Evolutionary conservation across 257 asterid genomes (phyloP).

Genomic region (Salvia splendens): DNA sequence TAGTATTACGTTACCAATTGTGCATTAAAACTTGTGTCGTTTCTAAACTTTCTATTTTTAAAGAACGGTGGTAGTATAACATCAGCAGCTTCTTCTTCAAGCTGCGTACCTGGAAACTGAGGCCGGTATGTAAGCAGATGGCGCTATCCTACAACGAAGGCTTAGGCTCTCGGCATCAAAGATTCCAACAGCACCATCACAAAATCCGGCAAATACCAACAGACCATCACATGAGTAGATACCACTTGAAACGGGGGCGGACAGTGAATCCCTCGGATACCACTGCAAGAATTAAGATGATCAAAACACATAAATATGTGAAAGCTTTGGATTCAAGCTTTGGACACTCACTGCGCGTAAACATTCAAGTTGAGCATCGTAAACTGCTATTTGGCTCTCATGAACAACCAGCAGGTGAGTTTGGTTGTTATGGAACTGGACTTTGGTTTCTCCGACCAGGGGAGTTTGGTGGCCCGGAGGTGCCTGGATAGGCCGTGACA

Average conservation of each 20-base stretch:
- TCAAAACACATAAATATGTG: no score
- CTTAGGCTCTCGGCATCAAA: constrained; percentile 71
- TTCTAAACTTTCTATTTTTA: no score
- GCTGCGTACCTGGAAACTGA: constrained; percentile 56
- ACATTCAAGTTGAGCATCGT: constrained; percentile 90
- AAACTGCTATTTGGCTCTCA: constrained; percentile 86
- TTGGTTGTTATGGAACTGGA: constrained; percentile 92
- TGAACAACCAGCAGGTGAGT: constrained; percentile 86
- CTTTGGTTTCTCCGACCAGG: constrained; percentile 82
- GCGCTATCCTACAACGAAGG: constrained; percentile 85
- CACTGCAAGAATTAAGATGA: constrained; percentile 52
- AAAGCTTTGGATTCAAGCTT: no score
- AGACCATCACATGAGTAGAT: constrained; percentile 89
- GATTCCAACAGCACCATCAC: constrained; percentile 89
- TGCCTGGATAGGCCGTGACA: constrained; percentile 69
- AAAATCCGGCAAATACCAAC: constrained; percentile 71
- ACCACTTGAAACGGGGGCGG: constrained; percentile 76
- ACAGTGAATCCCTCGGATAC: constrained; percentile 91
- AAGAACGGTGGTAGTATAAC: background rate
- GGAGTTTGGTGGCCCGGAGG: constrained; percentile 74
- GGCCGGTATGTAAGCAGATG: constrained; percentile 64
- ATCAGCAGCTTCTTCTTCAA: background rate
- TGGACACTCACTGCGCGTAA: constrained; percentile 64
- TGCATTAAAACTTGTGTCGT: no score
- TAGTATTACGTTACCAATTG: no score